Evolutionary conservation across 805 yeast species (phyloP).

Genomic region (Starmerella scarabaei): DNA sequence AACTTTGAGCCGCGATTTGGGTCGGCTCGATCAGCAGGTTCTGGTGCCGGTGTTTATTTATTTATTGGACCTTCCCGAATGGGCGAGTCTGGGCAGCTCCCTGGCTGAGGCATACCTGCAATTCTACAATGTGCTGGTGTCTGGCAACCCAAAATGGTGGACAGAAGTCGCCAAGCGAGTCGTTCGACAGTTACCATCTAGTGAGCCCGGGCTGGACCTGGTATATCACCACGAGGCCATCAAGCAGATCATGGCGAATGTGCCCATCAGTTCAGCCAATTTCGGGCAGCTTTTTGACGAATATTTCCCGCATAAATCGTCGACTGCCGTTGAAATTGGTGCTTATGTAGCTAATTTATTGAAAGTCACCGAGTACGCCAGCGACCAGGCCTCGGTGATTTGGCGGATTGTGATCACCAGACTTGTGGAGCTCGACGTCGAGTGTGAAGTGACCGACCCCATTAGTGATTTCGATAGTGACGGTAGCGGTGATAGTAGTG

Average conservation of each 20-base stretch:
- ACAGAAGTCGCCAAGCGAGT: slow-evolving; percentile 61
- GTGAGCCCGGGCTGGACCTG: slow-evolving; percentile 21
- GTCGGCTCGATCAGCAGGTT: slow-evolving; percentile 44
- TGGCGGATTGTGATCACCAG: slow-evolving; percentile 76
- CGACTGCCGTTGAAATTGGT: slow-evolving; percentile 30
- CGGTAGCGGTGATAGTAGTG: background rate
- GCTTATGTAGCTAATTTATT: slow-evolving; percentile 57
- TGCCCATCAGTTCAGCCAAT: slow-evolving; percentile 67
- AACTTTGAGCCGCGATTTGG: slow-evolving; percentile 48
- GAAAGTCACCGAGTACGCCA: slow-evolving; percentile 49
- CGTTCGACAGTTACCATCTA: slow-evolving; percentile 42
- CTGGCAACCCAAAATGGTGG: slow-evolving; percentile 84
- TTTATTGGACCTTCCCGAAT: slow-evolving; percentile 42
- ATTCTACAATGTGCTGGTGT: slow-evolving; percentile 64
- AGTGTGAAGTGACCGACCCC: no score
- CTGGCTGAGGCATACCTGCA: slow-evolving; percentile 48
- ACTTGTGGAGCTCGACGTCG: slow-evolving; percentile 79
- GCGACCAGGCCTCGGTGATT: slow-evolving; percentile 56
- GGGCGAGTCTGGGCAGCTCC: slow-evolving; percentile 40
- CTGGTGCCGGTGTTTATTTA: slow-evolving; percentile 44
- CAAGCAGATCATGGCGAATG: slow-evolving; percentile 48
- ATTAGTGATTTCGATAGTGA: background rate
- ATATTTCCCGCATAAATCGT: slow-evolving; percentile 70
- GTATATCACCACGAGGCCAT: slow-evolving; percentile 53
- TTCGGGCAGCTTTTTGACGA: slow-evolving; percentile 45